These are phyloP conservation scores for Suillus ampliporus DNA, from an alignment of 768 basidiomycete genomes.

Conservation along the genomic window DNA sequence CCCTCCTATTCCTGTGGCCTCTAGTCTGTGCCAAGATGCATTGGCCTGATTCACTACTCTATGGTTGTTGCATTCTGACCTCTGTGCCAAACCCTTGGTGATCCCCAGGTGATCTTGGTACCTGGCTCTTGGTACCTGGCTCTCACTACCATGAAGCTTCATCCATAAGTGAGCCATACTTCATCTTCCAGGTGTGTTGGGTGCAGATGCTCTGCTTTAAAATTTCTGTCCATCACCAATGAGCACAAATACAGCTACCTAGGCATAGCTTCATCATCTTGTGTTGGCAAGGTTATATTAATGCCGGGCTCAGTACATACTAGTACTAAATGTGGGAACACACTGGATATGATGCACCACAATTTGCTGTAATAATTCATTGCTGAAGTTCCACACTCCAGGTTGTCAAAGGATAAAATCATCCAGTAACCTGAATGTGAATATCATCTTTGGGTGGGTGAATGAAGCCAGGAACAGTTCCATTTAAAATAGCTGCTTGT, in stretches of 20 bases:
- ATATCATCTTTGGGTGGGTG: background rate
- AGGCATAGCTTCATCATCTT: too few species aligned
- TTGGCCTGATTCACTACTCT: slow-evolving; percentile 23
- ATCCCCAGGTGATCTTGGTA: background rate
- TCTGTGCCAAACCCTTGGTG: background rate
- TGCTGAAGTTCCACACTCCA: background rate
- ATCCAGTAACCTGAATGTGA: slow-evolving; percentile 7
- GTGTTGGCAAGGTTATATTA: background rate
- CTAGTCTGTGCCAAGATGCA: slow-evolving; percentile 19
- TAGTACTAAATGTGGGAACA: background rate
- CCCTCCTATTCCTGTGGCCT: slow-evolving; percentile 35
- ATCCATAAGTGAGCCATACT: slow-evolving; percentile 18
- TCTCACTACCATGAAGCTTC: slow-evolving; percentile 4
- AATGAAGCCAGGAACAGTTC: background rate
- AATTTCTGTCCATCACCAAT: slow-evolving; percentile 5
- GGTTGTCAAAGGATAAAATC: slow-evolving; percentile 5
- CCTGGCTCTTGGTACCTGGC: background rate
- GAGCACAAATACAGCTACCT: too few species aligned
- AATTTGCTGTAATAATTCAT: slow-evolving; percentile 9
- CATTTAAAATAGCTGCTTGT: background rate
- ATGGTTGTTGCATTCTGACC: slow-evolving; percentile 22
- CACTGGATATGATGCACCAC: background rate
- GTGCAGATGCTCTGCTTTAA: slow-evolving; percentile 3
- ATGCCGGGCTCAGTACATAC: slow-evolving; percentile 4
- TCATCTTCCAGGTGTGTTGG: slow-evolving; percentile 17